These are phyloP conservation scores for Rusavskia elegans DNA, from an alignment of 495 filamentous ascomycete genomes.

Conservation along the genomic window DNA sequence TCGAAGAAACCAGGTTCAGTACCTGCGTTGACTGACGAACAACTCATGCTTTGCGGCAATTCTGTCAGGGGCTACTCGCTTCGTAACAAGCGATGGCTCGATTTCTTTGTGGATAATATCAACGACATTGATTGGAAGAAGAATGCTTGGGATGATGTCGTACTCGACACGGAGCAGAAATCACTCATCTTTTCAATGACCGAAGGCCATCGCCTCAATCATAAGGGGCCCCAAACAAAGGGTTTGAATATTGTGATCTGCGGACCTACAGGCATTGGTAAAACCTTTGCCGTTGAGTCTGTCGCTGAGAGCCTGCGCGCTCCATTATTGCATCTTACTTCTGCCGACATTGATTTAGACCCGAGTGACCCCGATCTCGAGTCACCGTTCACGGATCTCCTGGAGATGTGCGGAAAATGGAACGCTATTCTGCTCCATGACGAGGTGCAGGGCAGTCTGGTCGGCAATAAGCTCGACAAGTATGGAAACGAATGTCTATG, in stretches of 20 bases:
- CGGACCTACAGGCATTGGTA: conserved; percentile 27
- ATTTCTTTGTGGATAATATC: conserved; percentile 14
- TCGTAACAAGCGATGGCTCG: conserved; percentile 29
- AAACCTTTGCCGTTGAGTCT: conserved; percentile 25
- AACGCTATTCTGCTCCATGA: conserved; percentile 37
- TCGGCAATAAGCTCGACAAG: conserved; percentile 27
- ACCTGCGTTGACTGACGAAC: background rate
- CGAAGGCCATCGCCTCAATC: conserved; percentile 26
- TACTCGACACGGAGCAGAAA: conserved; percentile 27
- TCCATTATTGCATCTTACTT: conserved; percentile 9
- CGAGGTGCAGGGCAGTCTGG: conserved; percentile 50
- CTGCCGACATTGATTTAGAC: conserved; percentile 11
- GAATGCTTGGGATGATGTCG: conserved; percentile 28
- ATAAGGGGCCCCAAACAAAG: background rate
- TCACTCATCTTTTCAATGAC: conserved; percentile 36
- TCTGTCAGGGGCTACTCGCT: conserved; percentile 26
- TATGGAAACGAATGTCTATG: conserved; percentile 36
- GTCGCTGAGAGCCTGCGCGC: conserved; percentile 9
- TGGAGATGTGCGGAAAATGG: conserved; percentile 15
- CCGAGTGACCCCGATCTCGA: conserved; percentile 5
- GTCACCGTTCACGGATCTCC: conserved; percentile 9
- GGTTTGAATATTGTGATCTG: conserved; percentile 19
- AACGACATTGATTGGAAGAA: conserved; percentile 24
- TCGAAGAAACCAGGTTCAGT: background rate
- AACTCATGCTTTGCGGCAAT: conserved; percentile 10